These are phyloP conservation scores for Symbiodinium natans DNA, from an alignment of 73 alveolate genomes.

Conservation along the genomic window DNA sequence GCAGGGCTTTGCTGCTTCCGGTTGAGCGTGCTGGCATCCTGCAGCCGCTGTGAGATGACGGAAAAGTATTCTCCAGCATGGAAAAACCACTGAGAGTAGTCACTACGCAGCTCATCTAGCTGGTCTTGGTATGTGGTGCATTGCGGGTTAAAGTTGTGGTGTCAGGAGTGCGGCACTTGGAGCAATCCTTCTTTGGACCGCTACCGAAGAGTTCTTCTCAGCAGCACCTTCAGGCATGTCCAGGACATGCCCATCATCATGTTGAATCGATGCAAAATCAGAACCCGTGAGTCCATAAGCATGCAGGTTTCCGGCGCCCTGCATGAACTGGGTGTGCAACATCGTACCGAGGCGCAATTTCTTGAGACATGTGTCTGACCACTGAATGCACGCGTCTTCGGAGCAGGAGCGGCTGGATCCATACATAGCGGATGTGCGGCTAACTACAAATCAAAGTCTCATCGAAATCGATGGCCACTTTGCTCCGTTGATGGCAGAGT, in stretches of 20 bases:
- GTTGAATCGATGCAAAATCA: neutral
- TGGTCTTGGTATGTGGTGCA: too few species aligned
- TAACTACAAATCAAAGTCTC: constrained; percentile 35
- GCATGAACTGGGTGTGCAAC: constrained; percentile 77
- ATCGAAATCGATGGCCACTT: constrained; percentile 75
- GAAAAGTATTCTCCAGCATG: too few species aligned
- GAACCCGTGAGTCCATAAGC: neutral
- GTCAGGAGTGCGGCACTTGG: constrained; percentile 58
- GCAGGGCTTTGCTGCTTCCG: too few species aligned
- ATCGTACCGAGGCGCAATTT: constrained; percentile 34
- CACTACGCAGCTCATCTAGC: too few species aligned
- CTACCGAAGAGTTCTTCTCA: constrained; percentile 82
- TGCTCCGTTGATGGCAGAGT: neutral
- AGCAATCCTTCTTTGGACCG: constrained; percentile 8
- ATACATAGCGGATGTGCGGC: constrained; percentile 76
- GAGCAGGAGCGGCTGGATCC: constrained; percentile 76
- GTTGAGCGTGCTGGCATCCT: neutral
- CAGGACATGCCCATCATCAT: neutral
- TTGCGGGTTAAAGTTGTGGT: too few species aligned
- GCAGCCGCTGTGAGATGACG: neutral
- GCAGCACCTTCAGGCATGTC: constrained; percentile 70
- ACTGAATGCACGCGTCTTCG: neutral
- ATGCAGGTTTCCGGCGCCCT: constrained; percentile 75
- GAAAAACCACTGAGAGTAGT: too few species aligned
- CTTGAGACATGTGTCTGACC: neutral